Evolutionary conservation across 1,139 yeast genomes (phyloP), one percentile per base, ranked within the genome.

Genomic region (Candida sp.): DNA sequence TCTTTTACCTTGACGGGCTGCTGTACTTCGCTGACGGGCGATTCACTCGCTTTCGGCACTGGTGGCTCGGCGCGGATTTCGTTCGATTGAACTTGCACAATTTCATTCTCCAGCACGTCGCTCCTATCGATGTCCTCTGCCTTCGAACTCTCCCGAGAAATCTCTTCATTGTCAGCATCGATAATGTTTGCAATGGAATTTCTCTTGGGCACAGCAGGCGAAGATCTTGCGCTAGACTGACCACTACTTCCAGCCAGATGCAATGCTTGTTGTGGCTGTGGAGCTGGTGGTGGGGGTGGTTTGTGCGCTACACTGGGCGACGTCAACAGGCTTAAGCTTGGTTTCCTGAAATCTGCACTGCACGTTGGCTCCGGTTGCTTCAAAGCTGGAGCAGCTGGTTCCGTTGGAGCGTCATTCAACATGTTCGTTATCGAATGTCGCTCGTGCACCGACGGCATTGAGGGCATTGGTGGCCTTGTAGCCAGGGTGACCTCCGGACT

Each of bases 121-220:
- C 11, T 8, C 34, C 25, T 40, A 5, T 12, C 27, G 2, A 3
- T 17, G 17, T 44, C 42, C 17, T 37, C 42, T 11, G 17, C 27
- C 5, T 37, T 37, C 7, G 40, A 37, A n/a, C 12, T 37, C n/a
- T 8, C 37, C 27, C 41, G 34, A 2, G 28, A 8, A 12, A 23
- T 39, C 75, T 68, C 49, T 65, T 70, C 49, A 68, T 68, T 3
- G 7, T 30, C 54, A n/a, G 48, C 4, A 52, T 80, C 80, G 25
- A 84, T 78, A 47, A 81, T 64, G 52, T 73, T 73, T 6, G 77
- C 74, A 44, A 81, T 80, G 47, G 81, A 75, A 57, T 65, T 77
- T 46, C 80, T 66, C 53, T 68, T 69, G 11, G 51, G 46, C n/a
- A 51, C 47, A 3, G 48, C 41, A 8, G 55, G 51, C 5, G 56